Evolutionary conservation across 768 basidiomycete genomes (phyloP), one percentile per base, ranked within the genome.

Genomic region (Clavaria fumosa): DNA sequence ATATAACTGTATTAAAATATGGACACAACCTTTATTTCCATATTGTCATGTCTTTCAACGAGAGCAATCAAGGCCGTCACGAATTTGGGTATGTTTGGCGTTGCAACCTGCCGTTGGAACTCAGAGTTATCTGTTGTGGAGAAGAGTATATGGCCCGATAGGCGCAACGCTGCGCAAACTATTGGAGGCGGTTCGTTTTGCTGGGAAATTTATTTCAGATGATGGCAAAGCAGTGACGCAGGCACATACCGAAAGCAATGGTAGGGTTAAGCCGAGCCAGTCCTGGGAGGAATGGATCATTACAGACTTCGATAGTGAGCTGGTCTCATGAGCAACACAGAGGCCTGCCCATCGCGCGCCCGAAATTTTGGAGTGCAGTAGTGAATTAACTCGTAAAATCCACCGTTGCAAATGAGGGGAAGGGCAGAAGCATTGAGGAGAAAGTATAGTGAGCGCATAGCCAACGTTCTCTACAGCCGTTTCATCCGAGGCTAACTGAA

Each of bases 301-400:
- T 5, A 75, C 44, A 7, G 53, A 50, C 49, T 60, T 72, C 1
- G 78, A 82, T 27, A 72, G 52, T 17, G 62, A 45, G 1, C 77
- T 68, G 7, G 76, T 77, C 45, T 71, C 73, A 46, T 75, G 60
- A 1, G 85, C 84, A 33, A 88, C 55, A 47, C 72, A 80, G 23
- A 86, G 60, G 6, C 81, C 85, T 15, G 78, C 75, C 85, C 85
- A 89, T 40, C 79, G 70, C 37, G 71, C 73, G 28, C 70, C 76
- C n/a, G 74, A 50, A 47, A 82, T 73, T 58, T 80, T 84, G 12
- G 85, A 76, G 49, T 79, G 77, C 34, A 88, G 60, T 37, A 88
- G 60, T 2, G 83, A 73, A 45, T 71, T 73, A 43, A 86, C 61
- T 40, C 84, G 68, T n/a, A 69, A 62, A 9, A 65, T 62, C 83